phyloP scores from a whole-genome alignment of 2,329 filamentous ascomycete species.

The Cordyceps javanica region DNA sequence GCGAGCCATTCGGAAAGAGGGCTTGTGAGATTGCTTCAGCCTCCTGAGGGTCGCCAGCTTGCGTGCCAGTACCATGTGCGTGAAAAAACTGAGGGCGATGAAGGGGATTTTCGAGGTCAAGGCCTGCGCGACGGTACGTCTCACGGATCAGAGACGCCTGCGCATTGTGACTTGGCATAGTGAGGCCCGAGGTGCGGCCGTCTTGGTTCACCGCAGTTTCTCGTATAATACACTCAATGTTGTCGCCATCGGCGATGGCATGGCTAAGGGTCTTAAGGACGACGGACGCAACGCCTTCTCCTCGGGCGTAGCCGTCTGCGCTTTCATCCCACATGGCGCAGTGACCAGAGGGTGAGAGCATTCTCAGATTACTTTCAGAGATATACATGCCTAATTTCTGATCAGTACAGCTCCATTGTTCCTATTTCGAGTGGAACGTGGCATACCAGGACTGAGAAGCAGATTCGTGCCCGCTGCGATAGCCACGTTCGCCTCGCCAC shows the following conservation, averaged over 20 bases:
- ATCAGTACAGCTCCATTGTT: too few relatives aligned
- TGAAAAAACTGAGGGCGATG: conserved; percentile 40
- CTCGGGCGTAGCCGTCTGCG: conserved; percentile 46
- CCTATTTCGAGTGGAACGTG: too few relatives aligned
- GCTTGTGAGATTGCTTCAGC: too few relatives aligned
- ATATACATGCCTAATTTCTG: conserved; percentile 18
- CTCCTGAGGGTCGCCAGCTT: conserved; percentile 35
- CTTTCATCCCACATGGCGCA: conserved; percentile 35
- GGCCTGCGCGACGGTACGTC: conserved; percentile 22
- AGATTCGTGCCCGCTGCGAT: conserved; percentile 22
- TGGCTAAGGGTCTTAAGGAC: conserved; percentile 39
- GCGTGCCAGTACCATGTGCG: conserved; percentile 26
- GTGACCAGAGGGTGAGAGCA: conserved; percentile 25
- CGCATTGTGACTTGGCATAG: conserved; percentile 41
- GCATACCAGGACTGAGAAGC: neutral
- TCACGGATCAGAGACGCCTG: conserved; percentile 30
- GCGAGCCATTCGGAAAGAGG: too few relatives aligned
- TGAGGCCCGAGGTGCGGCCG: conserved; percentile 47
- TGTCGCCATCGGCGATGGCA: conserved; percentile 45
- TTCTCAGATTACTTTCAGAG: conserved; percentile 37
- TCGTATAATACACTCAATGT: conserved; percentile 42
- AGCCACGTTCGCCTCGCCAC: conserved; percentile 36
- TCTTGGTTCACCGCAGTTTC: conserved; percentile 45
- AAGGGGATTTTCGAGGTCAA: too few relatives aligned
- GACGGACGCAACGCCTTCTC: conserved; percentile 42